These are phyloP conservation scores for Inonotus obliquus DNA, from an alignment of 1,284 basidiomycete genomes.

Conservation along the genomic window DNA sequence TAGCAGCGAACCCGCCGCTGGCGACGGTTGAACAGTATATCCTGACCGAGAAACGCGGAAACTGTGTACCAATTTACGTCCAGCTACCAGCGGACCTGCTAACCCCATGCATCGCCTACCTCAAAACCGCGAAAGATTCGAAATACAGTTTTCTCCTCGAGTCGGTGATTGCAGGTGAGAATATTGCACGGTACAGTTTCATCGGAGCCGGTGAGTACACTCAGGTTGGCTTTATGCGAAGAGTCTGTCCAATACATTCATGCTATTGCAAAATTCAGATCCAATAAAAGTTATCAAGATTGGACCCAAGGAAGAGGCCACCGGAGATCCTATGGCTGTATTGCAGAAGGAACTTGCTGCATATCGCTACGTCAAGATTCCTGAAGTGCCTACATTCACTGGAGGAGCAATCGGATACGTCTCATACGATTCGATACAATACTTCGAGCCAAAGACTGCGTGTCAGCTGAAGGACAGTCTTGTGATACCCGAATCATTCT, in stretches of 20 bases:
- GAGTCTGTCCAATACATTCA: not conserved
- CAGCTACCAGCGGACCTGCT: slow-evolving; percentile 94
- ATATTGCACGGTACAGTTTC: slow-evolving; percentile 91
- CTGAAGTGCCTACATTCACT: slow-evolving; percentile 91
- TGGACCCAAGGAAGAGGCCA: slow-evolving; percentile 77
- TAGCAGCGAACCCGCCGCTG: slow-evolving; percentile 64
- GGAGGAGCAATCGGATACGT: slow-evolving; percentile 98
- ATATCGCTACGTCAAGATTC: slow-evolving; percentile 89
- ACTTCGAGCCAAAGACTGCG: slow-evolving; percentile 94
- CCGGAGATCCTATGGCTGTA: slow-evolving; percentile 83
- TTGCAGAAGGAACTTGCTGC: slow-evolving; percentile 85
- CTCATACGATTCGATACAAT: slow-evolving; percentile 91
- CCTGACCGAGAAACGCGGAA: slow-evolving; percentile 75
- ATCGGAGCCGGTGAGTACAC: slow-evolving; percentile 80
- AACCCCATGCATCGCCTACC: slow-evolving; percentile 96
- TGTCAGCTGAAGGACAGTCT: slow-evolving; percentile 70
- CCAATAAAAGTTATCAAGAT: slow-evolving; percentile 90
- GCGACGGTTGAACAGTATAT: slow-evolving; percentile 68
- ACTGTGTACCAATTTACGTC: slow-evolving; percentile 90
- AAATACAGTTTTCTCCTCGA: slow-evolving; percentile 92
- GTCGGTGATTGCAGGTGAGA: slow-evolving; percentile 89
- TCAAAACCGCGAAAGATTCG: slow-evolving; percentile 88
- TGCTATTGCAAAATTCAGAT: slow-evolving; percentile 43
- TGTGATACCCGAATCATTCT: slow-evolving; percentile 89
- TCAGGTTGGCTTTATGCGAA: slow-evolving; percentile 10